Evolutionary conservation across 225 moss, liverwort and hornwort genomes (phyloP).

Genomic region (Sphagnum contortum): DNA sequence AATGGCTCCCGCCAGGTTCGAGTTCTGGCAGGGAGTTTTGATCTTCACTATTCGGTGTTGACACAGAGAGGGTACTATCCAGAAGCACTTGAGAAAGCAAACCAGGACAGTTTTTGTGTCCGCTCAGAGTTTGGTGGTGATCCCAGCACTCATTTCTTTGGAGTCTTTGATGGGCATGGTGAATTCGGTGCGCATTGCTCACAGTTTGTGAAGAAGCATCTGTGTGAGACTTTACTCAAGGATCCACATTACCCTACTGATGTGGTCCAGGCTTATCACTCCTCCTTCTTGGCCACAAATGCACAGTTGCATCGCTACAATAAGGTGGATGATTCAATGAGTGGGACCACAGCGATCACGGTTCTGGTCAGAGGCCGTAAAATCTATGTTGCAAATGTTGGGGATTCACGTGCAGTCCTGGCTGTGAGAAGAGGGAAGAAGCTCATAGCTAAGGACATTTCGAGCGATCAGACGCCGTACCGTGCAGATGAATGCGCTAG

Average conservation of each 20-base stretch:
- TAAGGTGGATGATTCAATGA: constrained; percentile 92
- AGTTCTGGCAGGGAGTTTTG: constrained; percentile 56
- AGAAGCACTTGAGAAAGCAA: constrained; percentile 84
- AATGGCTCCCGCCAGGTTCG: constrained; percentile 67
- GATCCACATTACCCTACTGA: constrained; percentile 79
- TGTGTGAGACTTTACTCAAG: constrained; percentile 67
- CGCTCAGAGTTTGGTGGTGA: constrained; percentile 73
- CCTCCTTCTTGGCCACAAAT: constrained; percentile 74
- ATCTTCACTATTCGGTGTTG: constrained; percentile 74
- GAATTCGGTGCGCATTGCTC: constrained; percentile 93
- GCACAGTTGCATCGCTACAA: constrained; percentile 72
- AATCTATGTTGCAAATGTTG: constrained; percentile 91
- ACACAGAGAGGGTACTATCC: constrained; percentile 95
- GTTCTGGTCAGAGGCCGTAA: constrained; percentile 76
- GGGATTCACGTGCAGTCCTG: constrained; percentile 82
- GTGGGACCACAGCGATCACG: constrained; percentile 91
- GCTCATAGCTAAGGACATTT: constrained; percentile 69
- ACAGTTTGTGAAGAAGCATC: constrained; percentile 70
- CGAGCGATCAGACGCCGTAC: constrained; percentile 96
- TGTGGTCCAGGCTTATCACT: constrained; percentile 84
- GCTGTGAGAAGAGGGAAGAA: constrained; percentile 70
- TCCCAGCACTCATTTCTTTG: constrained; percentile 80
- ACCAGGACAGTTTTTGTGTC: constrained; percentile 84
- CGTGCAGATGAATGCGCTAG: constrained; percentile 83
- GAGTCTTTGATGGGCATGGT: constrained; percentile 93